Percentiles rank a stretch among this genome's conserved stretches.
Conservation (phyloP, 179 eudicot genomes). For the Corrigiola litoralis region DNA sequence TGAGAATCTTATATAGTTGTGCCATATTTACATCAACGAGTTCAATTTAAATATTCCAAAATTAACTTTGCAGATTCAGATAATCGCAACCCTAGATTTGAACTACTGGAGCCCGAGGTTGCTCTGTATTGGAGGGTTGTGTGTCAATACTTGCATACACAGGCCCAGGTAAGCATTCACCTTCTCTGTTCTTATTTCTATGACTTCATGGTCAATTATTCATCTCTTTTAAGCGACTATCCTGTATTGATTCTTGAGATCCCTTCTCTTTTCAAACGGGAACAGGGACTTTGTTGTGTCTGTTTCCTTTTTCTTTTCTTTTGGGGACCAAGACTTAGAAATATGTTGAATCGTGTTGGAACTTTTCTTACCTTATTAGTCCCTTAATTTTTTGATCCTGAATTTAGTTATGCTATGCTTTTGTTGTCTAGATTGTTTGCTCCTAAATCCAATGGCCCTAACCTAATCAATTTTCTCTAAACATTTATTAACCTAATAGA, state of each 20-base stretch:
- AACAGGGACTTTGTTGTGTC: not conserved
- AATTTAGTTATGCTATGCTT: too few species aligned
- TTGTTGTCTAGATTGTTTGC: too few species aligned
- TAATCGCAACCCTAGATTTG: conserved; percentile 27
- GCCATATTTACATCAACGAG: not conserved
- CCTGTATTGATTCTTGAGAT: not conserved
- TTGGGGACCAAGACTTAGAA: not conserved
- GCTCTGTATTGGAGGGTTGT: conserved; percentile 89
- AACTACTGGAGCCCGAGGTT: conserved; percentile 76
- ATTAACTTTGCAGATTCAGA: conserved; percentile 31
- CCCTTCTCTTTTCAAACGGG: not conserved
- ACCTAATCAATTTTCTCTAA: too few species aligned
- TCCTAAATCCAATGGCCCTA: too few species aligned
- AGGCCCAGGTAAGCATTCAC: conserved; percentile 62
- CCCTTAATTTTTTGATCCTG: too few species aligned
- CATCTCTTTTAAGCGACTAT: not conserved
- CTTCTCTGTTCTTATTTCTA: not conserved
- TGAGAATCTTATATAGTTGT: not conserved
- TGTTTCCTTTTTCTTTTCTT: not conserved
- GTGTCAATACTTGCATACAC: conserved; percentile 64
- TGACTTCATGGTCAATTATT: not conserved
- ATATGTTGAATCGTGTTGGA: too few species aligned
- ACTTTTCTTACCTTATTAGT: too few species aligned
- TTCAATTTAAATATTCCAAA: not conserved
- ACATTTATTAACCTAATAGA: too few species aligned